Base-by-base conservation (phyloP, 1,284 basidiomycete species). In the Cutaneotrichosporon mucoides region DNA sequence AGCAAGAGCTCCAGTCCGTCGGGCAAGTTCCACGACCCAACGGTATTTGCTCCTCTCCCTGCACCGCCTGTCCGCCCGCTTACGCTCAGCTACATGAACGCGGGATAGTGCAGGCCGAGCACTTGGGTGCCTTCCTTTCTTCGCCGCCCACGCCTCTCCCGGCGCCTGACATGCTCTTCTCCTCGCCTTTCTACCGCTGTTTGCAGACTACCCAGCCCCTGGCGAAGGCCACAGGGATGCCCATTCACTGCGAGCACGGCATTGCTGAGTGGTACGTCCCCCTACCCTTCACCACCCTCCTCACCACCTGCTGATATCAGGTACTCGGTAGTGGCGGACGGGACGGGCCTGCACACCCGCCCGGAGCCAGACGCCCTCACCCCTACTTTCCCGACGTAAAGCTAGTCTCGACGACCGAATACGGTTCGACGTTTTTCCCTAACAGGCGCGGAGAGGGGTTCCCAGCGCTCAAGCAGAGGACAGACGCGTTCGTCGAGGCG, bases 141-240 rank as follows among this genome's bases (percentile, higher is more conserved):
- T 40, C 57, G 33, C 41, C 24, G 13, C 55, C 69, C 1, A 38
- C 57, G 33, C 41, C 24, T 24, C 55, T 61, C 52, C 76, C 76
- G 1, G 62, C 63, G 1, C 76, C 77, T 0, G 70, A 75, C 53
- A 58, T 69, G 43, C 64, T 78, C 16, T 74, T 76, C 56, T 67
- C 65, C 6, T 69, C 66, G 34, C 73, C 76, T 0, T 81, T 81
- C 64, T 82, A 81, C 62, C 76, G 82, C 12, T 82, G 81, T 60
- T 68, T 82, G 16, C 79, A 82, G 62, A 82, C 81, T 0, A 72
- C 78, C 0, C 55, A 72, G 0, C 80, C 80, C 5, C 74, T 76
- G 1, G 73, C 74, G 0, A 59, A 72, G n/a, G 65, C 66, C 3
- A 68, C 55, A 7, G 34, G 47, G 9, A 13, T 35, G 11, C 35